Conservation (phyloP, 768 basidiomycete species). For the Boletales sp. region DNA sequence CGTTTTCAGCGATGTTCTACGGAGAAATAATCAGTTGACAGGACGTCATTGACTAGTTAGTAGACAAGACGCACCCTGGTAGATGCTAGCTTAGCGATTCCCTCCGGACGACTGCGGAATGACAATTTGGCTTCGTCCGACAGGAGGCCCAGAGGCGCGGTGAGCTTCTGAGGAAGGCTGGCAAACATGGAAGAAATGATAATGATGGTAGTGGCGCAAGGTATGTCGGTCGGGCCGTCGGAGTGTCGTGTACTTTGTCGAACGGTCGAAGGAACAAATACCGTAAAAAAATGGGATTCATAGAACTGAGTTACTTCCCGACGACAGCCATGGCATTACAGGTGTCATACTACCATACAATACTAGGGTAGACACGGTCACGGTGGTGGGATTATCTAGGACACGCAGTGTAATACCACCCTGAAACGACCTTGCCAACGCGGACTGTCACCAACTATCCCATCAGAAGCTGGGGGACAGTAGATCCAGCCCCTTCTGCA, state of each 20-base stretch:
- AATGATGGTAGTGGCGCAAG: background rate
- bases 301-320: slow-evolving; percentile 7
- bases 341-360: slow-evolving; percentile 13
- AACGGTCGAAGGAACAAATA: no score
- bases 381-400: slow-evolving; percentile 3
- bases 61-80: slow-evolving; percentile 53
- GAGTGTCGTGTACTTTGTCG: no score
- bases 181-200: slow-evolving; percentile 49
- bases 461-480: slow-evolving; percentile 8
- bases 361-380: slow-evolving; percentile 5
- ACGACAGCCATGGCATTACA: background rate
- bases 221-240: no score
- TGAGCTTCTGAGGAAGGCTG: slow-evolving; percentile 67
- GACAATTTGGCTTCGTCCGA: slow-evolving; percentile 88
- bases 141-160: slow-evolving; percentile 71
- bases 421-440: slow-evolving; percentile 8
- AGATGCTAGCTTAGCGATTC: slow-evolving; percentile 71
- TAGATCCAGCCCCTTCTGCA: slow-evolving; percentile 35
- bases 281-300: no score
- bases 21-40: slow-evolving; percentile 1
- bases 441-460: slow-evolving; percentile 5
- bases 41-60: background rate
- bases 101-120: slow-evolving; percentile 79
- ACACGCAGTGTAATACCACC: slow-evolving; percentile 5
- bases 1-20: slow-evolving; percentile 71